A percentile compares a stretch with the other conserved stretches of the same genome.
phyloP scores from a whole-genome alignment of 805 yeast species.

The Candida berthetii region DNA sequence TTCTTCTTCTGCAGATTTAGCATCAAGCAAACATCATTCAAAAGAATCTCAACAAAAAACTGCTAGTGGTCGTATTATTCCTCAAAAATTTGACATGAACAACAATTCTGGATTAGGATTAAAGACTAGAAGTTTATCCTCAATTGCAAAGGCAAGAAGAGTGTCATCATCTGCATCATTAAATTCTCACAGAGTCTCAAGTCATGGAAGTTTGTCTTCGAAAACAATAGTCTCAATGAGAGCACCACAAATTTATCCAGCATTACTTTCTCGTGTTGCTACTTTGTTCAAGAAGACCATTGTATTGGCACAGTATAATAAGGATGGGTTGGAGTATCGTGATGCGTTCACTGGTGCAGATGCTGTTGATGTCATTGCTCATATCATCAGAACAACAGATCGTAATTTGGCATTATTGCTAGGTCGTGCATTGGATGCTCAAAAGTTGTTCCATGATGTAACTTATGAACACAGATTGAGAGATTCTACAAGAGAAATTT shows the following conservation, averaged over 20 bases:
- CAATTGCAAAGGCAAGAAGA: conserved; percentile 22
- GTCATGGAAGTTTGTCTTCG: conserved; percentile 15
- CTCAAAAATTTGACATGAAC: conserved; percentile 37
- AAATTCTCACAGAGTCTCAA: conserved; percentile 16
- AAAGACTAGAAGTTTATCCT: conserved; percentile 41
- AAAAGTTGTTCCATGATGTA: conserved; percentile 90
- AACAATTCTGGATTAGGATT: conserved; percentile 27
- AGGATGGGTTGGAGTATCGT: conserved; percentile 87
- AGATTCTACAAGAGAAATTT: conserved; percentile 83
- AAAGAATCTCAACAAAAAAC: conserved; percentile 27
- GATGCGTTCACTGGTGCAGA: conserved; percentile 92
- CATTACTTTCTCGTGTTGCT: conserved; percentile 82
- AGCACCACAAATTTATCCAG: conserved; percentile 81
- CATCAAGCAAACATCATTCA: conserved; percentile 23
- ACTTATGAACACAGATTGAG: conserved; percentile 90
- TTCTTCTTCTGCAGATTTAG: conserved; percentile 17
- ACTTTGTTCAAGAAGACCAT: conserved; percentile 65
- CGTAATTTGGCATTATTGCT: conserved; percentile 82
- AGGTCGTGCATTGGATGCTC: conserved; percentile 92
- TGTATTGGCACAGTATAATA: conserved; percentile 69
- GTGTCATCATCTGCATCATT: conserved; percentile 18
- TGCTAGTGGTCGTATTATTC: conserved; percentile 36
- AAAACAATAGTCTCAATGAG: conserved; percentile 43
- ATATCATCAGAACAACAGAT: conserved; percentile 84
- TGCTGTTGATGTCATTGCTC: conserved; percentile 87